These are phyloP conservation scores for Drosera spatulata DNA, from an alignment of 179 eudicot genomes.

Conservation along the genomic window DNA sequence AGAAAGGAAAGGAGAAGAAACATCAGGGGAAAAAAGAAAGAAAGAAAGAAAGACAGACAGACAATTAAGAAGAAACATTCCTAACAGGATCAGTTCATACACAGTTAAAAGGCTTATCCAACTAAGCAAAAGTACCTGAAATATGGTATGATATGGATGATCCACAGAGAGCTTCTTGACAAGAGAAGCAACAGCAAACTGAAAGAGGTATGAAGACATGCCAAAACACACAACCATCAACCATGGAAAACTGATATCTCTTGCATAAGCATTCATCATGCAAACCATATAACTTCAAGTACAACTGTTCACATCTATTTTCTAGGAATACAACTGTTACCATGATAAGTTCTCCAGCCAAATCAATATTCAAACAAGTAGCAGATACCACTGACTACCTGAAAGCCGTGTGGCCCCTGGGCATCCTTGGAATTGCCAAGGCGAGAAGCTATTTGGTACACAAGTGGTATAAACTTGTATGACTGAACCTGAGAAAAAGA, in stretches of 20 bases:
- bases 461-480: slow-evolving; percentile 87
- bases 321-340: background rate
- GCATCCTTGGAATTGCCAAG: slow-evolving; percentile 73
- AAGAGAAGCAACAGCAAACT: slow-evolving; percentile 93
- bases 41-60: background rate
- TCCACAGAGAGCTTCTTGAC: slow-evolving; percentile 94
- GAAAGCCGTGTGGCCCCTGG: slow-evolving; percentile 71
- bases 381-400: slow-evolving; percentile 34
- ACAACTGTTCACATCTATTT: too few relatives aligned
- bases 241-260: background rate
- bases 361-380: background rate
- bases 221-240: background rate
- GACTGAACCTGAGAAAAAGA: slow-evolving; percentile 67
- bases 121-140: slow-evolving; percentile 48
- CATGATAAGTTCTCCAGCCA: background rate
- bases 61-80: background rate
- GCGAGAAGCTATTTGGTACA: slow-evolving; percentile 97
- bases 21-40: background rate
- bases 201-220: slow-evolving; percentile 19
- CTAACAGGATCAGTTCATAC: background rate
- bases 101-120: background rate
- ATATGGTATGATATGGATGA: slow-evolving; percentile 95
- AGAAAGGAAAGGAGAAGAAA: background rate
- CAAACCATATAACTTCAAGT: background rate
- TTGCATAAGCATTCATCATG: background rate